phyloP scores from a whole-genome alignment of 441 rosid genomes.

The Macaranga tanarius region DNA sequence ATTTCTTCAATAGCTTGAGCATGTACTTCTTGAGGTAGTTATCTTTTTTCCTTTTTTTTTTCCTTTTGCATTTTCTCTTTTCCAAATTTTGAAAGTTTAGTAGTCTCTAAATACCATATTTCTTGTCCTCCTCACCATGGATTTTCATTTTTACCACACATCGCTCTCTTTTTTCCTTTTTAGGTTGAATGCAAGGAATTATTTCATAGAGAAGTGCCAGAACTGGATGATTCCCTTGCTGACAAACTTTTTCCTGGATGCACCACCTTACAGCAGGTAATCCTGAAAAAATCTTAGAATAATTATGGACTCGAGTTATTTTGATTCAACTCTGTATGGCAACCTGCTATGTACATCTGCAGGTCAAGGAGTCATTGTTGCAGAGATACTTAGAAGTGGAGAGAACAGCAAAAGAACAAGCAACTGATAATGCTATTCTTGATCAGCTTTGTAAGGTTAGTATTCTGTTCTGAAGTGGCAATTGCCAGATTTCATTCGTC shows the following conservation, averaged over 20 bases:
- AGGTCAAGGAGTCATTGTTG: constrained; percentile 72
- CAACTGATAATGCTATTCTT: constrained; percentile 89
- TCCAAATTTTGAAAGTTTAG: not conserved
- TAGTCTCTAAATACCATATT: not conserved
- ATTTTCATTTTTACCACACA: not conserved
- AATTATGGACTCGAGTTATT: not conserved
- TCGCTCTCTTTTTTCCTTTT: constrained; percentile 16
- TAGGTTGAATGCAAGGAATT: constrained; percentile 88
- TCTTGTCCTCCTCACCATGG: not conserved
- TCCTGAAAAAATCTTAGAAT: constrained; percentile 4
- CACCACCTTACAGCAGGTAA: constrained; percentile 71
- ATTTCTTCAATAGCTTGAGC: not conserved
- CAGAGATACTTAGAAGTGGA: constrained; percentile 75
- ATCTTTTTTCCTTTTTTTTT: not conserved
- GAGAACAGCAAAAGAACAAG: constrained; percentile 79
- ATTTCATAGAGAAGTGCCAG: constrained; percentile 76
- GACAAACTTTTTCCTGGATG: constrained; percentile 84
- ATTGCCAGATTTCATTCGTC: constrained; percentile 13
- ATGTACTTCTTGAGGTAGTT: not conserved
- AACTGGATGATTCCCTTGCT: constrained; percentile 74
- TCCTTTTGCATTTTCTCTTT: too few relatives aligned
- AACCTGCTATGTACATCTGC: constrained; percentile 31
- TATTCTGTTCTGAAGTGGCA: constrained; percentile 17
- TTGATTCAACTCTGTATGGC: constrained; percentile 3
- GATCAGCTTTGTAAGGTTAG: constrained; percentile 81